These are phyloP conservation scores for Golubevia pallescens DNA, from an alignment of 1,284 basidiomycete genomes.

Conservation along the genomic window DNA sequence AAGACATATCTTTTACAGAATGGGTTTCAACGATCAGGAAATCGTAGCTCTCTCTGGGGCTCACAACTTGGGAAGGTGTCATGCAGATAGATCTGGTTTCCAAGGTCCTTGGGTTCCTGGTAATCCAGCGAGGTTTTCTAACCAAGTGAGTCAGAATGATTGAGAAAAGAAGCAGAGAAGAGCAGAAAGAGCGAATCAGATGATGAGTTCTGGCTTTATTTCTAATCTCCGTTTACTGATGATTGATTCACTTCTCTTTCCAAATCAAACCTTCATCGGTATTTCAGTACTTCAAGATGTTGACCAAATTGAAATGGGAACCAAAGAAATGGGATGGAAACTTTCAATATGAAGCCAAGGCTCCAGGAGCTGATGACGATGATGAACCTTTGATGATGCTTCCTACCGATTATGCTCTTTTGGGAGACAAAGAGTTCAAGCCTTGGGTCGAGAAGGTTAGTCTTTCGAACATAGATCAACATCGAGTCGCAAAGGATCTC, in stretches of 20 bases:
- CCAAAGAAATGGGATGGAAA: constrained; percentile 68
- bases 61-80: constrained; percentile 67
- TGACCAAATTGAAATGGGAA: constrained; percentile 68
- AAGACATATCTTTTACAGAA: constrained; percentile 68
- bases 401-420: constrained; percentile 64
- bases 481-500: too few relatives aligned
- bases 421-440: constrained; percentile 54
- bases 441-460: constrained; percentile 54
- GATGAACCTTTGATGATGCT: constrained; percentile 70
- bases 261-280: constrained; percentile 27
- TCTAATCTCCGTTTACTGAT: constrained; percentile 20
- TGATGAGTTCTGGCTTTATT: constrained; percentile 59
- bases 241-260: neutral
- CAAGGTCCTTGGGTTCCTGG: constrained; percentile 50
- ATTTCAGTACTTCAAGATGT: constrained; percentile 60
- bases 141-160: constrained; percentile 40
- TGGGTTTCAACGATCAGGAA: constrained; percentile 70
- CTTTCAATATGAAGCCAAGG: constrained; percentile 58
- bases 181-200: neutral
- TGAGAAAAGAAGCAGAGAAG: too few relatives aligned
- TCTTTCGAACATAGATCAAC: too few relatives aligned
- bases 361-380: constrained; percentile 58
- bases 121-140: constrained; percentile 43
- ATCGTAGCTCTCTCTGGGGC: constrained; percentile 70
- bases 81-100: constrained; percentile 53